Conservation (phyloP, 2,329 filamentous ascomycete species). For the Mycosphaerella arachidis region DNA sequence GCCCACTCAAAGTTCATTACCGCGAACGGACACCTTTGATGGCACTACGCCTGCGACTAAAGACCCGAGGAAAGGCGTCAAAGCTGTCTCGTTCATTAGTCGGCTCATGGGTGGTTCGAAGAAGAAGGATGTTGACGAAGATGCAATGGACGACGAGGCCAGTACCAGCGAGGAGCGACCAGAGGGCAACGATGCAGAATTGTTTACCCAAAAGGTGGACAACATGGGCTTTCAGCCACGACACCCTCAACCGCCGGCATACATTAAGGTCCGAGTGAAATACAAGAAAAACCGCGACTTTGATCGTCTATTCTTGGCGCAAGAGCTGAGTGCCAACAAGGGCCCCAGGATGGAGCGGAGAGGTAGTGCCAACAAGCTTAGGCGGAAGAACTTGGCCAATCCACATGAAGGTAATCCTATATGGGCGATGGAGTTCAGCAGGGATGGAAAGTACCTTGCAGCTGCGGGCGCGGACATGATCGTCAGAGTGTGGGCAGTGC, state of each 20-base stretch:
- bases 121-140: conserved; percentile 56
- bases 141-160: conserved; percentile 37
- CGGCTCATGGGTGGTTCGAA: conserved; percentile 72
- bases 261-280: conserved; percentile 78
- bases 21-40: conserved; percentile 23
- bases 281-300: conserved; percentile 81
- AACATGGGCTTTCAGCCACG: conserved; percentile 73
- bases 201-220: conserved; percentile 72
- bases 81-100: conserved; percentile 85
- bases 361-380: conserved; percentile 27
- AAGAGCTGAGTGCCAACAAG: conserved; percentile 58
- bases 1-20: conserved; percentile 12
- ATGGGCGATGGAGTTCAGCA: conserved; percentile 90
- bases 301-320: conserved; percentile 82
- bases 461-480: conserved; percentile 86
- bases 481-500: conserved; percentile 82
- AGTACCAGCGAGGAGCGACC: conserved; percentile 68
- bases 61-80: conserved; percentile 67
- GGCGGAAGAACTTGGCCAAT: conserved; percentile 41
- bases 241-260: conserved; percentile 82
- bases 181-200: conserved; percentile 76
- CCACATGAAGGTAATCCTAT: conserved; percentile 53
- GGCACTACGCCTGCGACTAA: conserved; percentile 12
- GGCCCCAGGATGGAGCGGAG: conserved; percentile 18
- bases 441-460: conserved; percentile 83